A percentile compares a stretch with the other conserved stretches of the same genome.
Conservation (phyloP, 345 rosid species). For the Gossypium mustelinum region DNA sequence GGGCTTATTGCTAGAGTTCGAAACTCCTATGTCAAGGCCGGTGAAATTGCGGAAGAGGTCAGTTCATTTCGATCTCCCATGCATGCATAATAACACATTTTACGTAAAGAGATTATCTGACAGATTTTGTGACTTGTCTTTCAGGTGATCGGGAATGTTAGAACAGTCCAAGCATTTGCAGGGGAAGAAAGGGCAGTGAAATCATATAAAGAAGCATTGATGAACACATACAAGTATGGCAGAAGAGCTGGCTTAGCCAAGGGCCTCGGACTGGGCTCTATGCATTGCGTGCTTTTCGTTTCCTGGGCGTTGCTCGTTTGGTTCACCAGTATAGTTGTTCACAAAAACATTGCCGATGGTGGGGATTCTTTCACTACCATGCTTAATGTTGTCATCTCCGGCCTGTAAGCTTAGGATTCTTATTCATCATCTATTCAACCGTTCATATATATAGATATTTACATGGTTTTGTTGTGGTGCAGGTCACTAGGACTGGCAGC, state of each 20-base stretch:
- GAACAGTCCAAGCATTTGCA: conserved; percentile 95
- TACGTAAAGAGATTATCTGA: not conserved
- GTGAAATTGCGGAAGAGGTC: conserved; percentile 97
- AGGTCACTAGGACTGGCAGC: conserved; percentile 96
- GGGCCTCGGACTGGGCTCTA: conserved; percentile 84
- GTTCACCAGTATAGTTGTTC: conserved; percentile 85
- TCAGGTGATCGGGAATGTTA: conserved; percentile 90
- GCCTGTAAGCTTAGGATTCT: conserved; percentile 56
- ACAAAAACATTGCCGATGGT: conserved; percentile 72
- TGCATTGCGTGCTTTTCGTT: conserved; percentile 78
- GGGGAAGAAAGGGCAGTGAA: conserved; percentile 88
- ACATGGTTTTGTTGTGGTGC: conserved; percentile 14
- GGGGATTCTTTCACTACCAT: conserved; percentile 95
- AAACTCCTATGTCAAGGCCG: conserved; percentile 86
- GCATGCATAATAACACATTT: not conserved
- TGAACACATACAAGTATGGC: conserved; percentile 70
- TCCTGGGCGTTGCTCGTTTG: conserved; percentile 97
- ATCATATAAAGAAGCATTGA: conserved; percentile 63
- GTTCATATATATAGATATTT: not conserved
- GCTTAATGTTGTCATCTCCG: conserved; percentile 94
- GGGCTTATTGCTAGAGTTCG: conserved; percentile 78
- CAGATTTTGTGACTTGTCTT: not conserved
- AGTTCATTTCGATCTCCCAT: not conserved
- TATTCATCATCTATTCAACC: too few relatives aligned
- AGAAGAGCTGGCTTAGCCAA: conserved; percentile 80